A percentile compares a stretch with the other conserved stretches of the same genome.
Evolutionary conservation across 768 basidiomycete genomes (phyloP).

Genomic region (Termitomyces bulborhizus): DNA sequence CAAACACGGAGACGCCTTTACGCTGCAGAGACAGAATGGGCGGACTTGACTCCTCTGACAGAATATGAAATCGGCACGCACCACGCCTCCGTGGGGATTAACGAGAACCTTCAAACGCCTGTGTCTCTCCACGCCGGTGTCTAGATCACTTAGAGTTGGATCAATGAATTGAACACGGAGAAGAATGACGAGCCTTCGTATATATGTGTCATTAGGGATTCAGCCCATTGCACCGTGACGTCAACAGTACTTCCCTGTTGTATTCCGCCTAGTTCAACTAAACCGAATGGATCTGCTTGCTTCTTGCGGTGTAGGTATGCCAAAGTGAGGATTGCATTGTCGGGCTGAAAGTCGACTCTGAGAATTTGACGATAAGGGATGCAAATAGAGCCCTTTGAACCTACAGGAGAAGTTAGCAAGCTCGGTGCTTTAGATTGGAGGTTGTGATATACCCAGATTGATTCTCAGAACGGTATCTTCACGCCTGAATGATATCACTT

Average conservation of each 20-base stretch:
- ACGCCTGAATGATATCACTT: slow-evolving; percentile 10
- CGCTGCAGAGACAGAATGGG: slow-evolving; percentile 36
- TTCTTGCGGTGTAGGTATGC: slow-evolving; percentile 44
- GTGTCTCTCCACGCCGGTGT: slow-evolving; percentile 44
- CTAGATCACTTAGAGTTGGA: slow-evolving; percentile 11
- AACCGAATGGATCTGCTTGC: slow-evolving; percentile 28
- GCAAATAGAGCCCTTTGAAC: slow-evolving; percentile 23
- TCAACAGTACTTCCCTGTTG: slow-evolving; percentile 27
- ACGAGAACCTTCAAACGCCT: slow-evolving; percentile 63
- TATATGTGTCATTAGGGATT: slow-evolving; percentile 44
- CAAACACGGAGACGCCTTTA: slow-evolving; percentile 48
- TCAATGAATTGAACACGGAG: background rate
- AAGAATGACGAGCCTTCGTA: slow-evolving; percentile 49
- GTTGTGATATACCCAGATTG: slow-evolving; percentile 9
- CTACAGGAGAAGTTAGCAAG: slow-evolving; percentile 1
- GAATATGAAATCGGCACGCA: slow-evolving; percentile 24
- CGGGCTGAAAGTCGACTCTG: slow-evolving; percentile 34
- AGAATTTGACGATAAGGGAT: slow-evolving; percentile 45
- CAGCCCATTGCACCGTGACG: slow-evolving; percentile 44
- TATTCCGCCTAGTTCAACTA: slow-evolving; percentile 40
- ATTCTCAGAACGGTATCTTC: slow-evolving; percentile 11
- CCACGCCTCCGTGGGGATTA: slow-evolving; percentile 78
- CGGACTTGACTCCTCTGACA: background rate
- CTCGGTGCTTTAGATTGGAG: background rate
- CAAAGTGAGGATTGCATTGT: slow-evolving; percentile 33